Conservation (phyloP, 1,139 yeast species). For the Debaryomycetaceae sp. region DNA sequence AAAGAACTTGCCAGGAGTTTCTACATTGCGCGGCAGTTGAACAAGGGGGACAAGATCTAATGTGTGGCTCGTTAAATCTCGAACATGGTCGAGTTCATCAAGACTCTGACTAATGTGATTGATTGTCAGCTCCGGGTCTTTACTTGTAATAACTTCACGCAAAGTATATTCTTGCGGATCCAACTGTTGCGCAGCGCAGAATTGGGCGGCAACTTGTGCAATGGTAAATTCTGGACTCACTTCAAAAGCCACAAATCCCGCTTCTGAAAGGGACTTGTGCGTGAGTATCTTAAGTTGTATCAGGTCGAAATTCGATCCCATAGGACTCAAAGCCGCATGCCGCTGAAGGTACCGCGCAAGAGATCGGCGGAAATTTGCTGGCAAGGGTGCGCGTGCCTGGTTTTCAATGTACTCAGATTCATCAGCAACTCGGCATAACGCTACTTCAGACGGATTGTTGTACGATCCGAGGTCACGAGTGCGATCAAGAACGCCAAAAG, state of each 20-base stretch:
- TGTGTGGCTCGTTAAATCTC: neutral
- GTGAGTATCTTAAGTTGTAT: slow-evolving; percentile 1
- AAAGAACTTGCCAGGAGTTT: neutral
- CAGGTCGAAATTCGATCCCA: neutral
- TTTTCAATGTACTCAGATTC: slow-evolving; percentile 23
- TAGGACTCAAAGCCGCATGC: neutral
- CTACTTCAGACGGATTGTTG: slow-evolving; percentile 56
- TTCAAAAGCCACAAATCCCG: slow-evolving; percentile 3
- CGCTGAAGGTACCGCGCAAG: slow-evolving; percentile 7
- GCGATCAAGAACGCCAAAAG: slow-evolving; percentile 60
- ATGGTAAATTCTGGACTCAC: slow-evolving; percentile 11
- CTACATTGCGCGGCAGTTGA: neutral
- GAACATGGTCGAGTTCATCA: slow-evolving; percentile 1
- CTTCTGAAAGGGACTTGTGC: neutral
- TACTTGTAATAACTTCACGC: slow-evolving; percentile 3
- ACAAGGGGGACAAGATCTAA: slow-evolving; percentile 1
- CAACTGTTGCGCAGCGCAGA: slow-evolving; percentile 21
- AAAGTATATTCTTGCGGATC: slow-evolving; percentile 16
- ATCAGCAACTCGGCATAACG: slow-evolving; percentile 37
- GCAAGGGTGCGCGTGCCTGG: slow-evolving; percentile 38
- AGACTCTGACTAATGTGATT: neutral
- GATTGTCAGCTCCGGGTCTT: neutral
- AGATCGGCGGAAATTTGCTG: slow-evolving; percentile 27
- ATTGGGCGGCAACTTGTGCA: slow-evolving; percentile 21
- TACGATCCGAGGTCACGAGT: slow-evolving; percentile 43